phyloP scores from a whole-genome alignment of 192 early-diverging fungal genomes.

The Linnemannia zychae region DNA sequence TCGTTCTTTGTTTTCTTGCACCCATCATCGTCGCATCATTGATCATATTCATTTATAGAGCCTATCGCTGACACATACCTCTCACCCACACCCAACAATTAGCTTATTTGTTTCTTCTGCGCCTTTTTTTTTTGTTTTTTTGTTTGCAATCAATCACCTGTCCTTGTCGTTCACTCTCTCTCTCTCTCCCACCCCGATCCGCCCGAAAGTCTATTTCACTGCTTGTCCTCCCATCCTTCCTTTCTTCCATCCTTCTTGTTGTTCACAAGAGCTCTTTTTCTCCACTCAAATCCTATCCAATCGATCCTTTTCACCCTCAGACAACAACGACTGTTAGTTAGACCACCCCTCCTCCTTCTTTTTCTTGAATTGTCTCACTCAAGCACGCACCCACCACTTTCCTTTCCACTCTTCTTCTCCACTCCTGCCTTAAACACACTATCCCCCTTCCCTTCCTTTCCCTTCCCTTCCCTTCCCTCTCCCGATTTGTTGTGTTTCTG shows the following conservation, averaged over 20 bases:
- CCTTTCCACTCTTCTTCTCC: neutral
- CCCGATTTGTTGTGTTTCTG: neutral
- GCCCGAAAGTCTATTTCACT: no score
- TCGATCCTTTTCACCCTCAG: neutral
- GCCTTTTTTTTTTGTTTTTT: neutral
- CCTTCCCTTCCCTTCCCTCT: neutral
- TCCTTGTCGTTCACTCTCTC: neutral
- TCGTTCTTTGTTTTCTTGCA: neutral
- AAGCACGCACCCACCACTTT: conserved; percentile 14
- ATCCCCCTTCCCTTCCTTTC: neutral
- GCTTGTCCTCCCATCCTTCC: no score
- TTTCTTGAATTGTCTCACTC: neutral
- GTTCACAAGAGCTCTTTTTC: no score
- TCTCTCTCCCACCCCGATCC: no score
- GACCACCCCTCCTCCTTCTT: no score
- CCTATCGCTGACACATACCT: neutral
- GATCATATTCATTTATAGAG: no score
- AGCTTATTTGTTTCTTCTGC: neutral
- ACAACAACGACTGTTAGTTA: neutral
- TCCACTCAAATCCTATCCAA: no score
- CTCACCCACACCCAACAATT: neutral
- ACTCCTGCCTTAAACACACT: neutral
- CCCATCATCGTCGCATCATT: no score
- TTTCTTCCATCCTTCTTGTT: no score
- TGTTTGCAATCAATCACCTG: neutral